A percentile compares a stretch with the other conserved stretches of the same genome.
phyloP scores from a whole-genome alignment of 257 asterid species.

The Nicotiana undulata region DNA sequence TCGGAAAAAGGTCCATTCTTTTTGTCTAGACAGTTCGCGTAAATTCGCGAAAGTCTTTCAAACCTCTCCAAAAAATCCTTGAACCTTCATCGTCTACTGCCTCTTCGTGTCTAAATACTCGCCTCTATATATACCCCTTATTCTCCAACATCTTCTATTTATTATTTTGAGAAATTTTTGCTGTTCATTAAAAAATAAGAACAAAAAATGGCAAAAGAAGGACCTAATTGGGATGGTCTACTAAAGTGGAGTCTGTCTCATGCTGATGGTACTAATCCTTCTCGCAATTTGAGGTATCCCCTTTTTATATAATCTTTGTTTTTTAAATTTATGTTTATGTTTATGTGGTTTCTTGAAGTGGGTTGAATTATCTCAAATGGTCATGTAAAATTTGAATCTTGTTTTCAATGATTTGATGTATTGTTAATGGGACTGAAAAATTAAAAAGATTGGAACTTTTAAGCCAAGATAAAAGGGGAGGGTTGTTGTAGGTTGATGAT shows the following conservation, averaged over 20 bases:
- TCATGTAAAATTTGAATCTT: too few species aligned
- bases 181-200: background rate
- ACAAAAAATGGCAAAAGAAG: conserved; percentile 55
- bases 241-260: conserved; percentile 93
- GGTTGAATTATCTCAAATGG: background rate
- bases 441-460: background rate
- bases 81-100: too few species aligned
- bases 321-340: background rate
- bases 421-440: background rate
- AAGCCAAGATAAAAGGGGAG: background rate
- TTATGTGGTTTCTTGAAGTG: background rate
- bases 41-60: too few species aligned
- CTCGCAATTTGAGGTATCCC: conserved; percentile 63
- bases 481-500: background rate
- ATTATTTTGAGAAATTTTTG: too few species aligned
- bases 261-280: conserved; percentile 55
- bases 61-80: too few species aligned
- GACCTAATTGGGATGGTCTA: conserved; percentile 92
- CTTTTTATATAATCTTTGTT: background rate
- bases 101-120: too few species aligned
- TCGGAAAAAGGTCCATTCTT: too few species aligned
- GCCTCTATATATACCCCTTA: too few species aligned
- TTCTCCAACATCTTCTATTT: too few species aligned
- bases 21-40: too few species aligned
- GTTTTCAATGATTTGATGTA: background rate